Evolutionary conservation across 176 grass and related monocot genomes (phyloP).

Genomic region (Miscanthus lutarioriparius): DNA sequence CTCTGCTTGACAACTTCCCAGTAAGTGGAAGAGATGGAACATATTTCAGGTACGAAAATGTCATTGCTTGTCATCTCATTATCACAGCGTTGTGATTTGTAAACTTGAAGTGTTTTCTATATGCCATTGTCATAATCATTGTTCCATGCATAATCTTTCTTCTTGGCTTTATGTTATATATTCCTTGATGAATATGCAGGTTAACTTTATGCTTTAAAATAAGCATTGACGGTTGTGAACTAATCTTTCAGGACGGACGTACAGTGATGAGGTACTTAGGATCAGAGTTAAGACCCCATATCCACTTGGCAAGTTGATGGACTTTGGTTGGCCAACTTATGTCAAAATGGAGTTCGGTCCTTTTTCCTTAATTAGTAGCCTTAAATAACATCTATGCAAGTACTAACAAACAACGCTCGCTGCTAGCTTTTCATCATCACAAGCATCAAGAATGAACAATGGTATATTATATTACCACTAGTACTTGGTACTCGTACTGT

Average conservation of each 20-base stretch:
- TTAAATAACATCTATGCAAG: background rate
- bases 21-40: background rate
- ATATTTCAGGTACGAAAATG: constrained; percentile 6
- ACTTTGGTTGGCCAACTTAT: background rate
- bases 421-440: background rate
- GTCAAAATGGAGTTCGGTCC: background rate
- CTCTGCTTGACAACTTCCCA: constrained; percentile 1
- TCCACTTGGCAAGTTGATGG: background rate
- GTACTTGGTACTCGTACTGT: too few species aligned
- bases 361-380: background rate
- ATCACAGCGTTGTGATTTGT: too few species aligned
- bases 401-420: background rate
- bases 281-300: background rate
- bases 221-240: background rate
- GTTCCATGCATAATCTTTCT: background rate
- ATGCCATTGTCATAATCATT: background rate
- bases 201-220: background rate
- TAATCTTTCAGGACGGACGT: background rate
- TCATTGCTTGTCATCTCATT: background rate
- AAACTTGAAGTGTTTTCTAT: background rate
- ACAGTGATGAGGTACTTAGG: background rate
- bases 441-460: background rate
- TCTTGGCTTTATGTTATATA: background rate
- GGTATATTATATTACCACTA: background rate
- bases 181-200: too few species aligned